Conservation (phyloP, 805 yeast species). For the Lachancea nothofagi region DNA sequence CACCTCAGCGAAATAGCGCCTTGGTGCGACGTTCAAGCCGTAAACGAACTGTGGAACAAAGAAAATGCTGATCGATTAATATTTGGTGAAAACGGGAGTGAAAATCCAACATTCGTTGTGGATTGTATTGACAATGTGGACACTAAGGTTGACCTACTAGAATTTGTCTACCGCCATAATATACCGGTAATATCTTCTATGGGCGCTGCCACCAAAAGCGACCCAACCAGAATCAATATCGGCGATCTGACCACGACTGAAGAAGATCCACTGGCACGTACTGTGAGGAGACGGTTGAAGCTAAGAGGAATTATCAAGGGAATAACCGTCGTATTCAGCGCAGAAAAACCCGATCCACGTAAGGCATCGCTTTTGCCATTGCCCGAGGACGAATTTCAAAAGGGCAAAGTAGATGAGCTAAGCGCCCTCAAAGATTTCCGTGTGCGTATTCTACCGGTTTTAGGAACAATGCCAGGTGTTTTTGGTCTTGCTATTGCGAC, state of each 20-base stretch:
- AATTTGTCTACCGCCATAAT: constrained; percentile 55
- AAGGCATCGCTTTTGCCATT: constrained; percentile 85
- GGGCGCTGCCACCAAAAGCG: constrained; percentile 97
- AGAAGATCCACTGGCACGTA: constrained; percentile 88
- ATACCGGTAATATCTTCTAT: constrained; percentile 81
- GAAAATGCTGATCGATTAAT: constrained; percentile 56
- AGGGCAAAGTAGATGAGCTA: constrained; percentile 81
- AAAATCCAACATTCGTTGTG: constrained; percentile 67
- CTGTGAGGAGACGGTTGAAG: constrained; percentile 80
- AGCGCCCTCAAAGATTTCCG: constrained; percentile 86
- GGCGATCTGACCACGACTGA: constrained; percentile 86
- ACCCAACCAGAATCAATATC: constrained; percentile 84
- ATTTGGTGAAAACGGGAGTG: constrained; percentile 41
- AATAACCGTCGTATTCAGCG: constrained; percentile 83
- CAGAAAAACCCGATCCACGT: constrained; percentile 94
- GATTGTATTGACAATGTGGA: constrained; percentile 97
- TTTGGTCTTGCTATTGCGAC: constrained; percentile 91
- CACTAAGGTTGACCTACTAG: constrained; percentile 87
- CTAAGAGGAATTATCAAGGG: constrained; percentile 69
- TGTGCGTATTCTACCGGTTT: constrained; percentile 89
- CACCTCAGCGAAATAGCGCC: constrained; percentile 77
- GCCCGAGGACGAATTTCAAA: constrained; percentile 70
- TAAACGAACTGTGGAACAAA: constrained; percentile 70
- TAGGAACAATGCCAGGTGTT: constrained; percentile 96
- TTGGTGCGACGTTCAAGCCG: constrained; percentile 81